phyloP scores from a whole-genome alignment of 352 stramenopile genomes.

The Pythium volutum region DNA sequence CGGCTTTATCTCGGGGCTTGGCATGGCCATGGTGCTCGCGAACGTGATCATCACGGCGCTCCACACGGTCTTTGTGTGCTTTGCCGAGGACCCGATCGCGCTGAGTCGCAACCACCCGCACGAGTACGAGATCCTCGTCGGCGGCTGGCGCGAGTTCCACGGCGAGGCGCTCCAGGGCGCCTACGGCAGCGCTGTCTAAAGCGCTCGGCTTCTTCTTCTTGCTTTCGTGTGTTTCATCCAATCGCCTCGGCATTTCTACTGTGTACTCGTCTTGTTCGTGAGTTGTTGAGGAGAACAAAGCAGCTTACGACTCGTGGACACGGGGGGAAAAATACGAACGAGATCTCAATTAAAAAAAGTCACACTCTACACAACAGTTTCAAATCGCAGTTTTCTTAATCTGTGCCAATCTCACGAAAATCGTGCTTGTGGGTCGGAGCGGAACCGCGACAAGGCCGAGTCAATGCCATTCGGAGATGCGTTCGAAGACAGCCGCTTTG shows the following conservation, averaged over 20 bases:
- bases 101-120: slow-evolving; percentile 81
- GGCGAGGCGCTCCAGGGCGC: slow-evolving; percentile 63
- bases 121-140: slow-evolving; percentile 76
- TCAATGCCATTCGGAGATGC: slow-evolving; percentile 9
- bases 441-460: slow-evolving; percentile 2
- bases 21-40: slow-evolving; percentile 81
- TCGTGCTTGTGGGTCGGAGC: neutral
- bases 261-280: neutral
- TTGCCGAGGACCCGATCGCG: slow-evolving; percentile 81
- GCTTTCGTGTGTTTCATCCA: neutral
- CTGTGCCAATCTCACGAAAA: no score
- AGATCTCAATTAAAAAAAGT: neutral
- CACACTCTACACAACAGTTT: no score
- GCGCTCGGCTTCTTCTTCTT: neutral
- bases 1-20: slow-evolving; percentile 77
- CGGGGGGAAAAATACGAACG: slow-evolving; percentile 1
- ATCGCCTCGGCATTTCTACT: neutral
- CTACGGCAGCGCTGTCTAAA: slow-evolving; percentile 73
- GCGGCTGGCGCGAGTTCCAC: slow-evolving; percentile 81
- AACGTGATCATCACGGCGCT: slow-evolving; percentile 82
- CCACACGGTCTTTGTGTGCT: slow-evolving; percentile 87
- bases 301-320: no score
- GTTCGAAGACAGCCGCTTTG: neutral
- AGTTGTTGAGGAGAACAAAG: no score
- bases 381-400: no score